Conservation (phyloP, 176 grass and related monocot species). For the Panicum miliaceum region DNA sequence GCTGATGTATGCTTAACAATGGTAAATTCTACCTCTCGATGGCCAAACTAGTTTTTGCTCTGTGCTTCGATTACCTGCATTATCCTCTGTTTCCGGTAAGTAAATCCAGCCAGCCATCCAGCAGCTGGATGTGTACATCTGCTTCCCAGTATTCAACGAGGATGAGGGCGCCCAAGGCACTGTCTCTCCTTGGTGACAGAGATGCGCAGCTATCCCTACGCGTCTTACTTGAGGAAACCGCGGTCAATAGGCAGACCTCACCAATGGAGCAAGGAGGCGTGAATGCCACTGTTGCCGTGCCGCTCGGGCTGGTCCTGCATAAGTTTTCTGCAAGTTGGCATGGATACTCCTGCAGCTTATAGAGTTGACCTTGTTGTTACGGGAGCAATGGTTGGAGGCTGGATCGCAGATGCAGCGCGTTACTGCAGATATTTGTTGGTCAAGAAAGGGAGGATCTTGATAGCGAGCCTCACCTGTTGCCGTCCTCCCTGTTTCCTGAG, state of each 20-base stretch:
- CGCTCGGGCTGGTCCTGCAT: neutral
- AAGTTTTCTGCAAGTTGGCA: neutral
- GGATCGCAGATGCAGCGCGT: neutral
- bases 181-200: neutral
- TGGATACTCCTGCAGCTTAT: neutral
- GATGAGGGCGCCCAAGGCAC: neutral
- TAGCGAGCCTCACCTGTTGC: neutral
- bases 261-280: neutral
- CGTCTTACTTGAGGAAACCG: neutral
- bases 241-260: neutral
- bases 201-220: conserved; percentile 27
- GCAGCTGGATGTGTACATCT: neutral
- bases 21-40: neutral
- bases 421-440: neutral
- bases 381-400: neutral
- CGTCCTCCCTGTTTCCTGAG: neutral
- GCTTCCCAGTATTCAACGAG: neutral
- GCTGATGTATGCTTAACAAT: conserved; percentile 17
- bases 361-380: conserved; percentile 18
- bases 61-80: neutral
- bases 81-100: neutral
- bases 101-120: neutral
- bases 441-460: conserved; percentile 12
- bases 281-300: neutral
- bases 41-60: neutral